Evolutionary conservation across 192 early-diverging fungal genomes (phyloP).

Genomic region (Phlyctochytrium planicorne): DNA sequence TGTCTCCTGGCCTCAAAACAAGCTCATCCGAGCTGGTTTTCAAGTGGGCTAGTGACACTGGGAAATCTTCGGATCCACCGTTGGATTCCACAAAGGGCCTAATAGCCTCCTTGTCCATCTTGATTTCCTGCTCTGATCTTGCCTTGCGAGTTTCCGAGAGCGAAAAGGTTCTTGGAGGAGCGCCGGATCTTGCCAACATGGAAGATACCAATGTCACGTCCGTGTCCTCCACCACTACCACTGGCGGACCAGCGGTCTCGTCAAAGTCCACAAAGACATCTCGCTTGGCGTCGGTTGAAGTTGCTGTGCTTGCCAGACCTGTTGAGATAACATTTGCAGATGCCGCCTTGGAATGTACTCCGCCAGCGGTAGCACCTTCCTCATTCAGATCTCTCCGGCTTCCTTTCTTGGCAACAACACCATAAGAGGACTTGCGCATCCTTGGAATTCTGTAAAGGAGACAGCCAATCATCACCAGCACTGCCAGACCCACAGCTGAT

Average conservation of each 20-base stretch:
- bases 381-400: not conserved
- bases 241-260: not conserved
- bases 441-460: not conserved
- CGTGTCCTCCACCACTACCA: not conserved
- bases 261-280: no score
- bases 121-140: constrained; percentile 10
- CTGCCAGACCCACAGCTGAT: not conserved
- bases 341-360: not conserved
- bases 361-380: not conserved
- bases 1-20: constrained; percentile 34
- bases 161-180: constrained; percentile 12
- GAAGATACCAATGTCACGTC: not conserved
- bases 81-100: constrained; percentile 34
- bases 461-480: not conserved
- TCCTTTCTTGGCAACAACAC: not conserved
- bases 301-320: not conserved
- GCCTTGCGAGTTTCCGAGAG: constrained; percentile 21
- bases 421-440: not conserved
- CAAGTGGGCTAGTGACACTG: constrained; percentile 29
- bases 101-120: constrained; percentile 14
- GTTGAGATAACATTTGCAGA: not conserved
- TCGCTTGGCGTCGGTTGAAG: not conserved
- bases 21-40: constrained; percentile 35
- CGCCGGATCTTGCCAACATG: not conserved
- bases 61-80: constrained; percentile 32